Base-by-base conservation (phyloP, 768 basidiomycete genomes). In the Termitomyces sp. region DNA sequence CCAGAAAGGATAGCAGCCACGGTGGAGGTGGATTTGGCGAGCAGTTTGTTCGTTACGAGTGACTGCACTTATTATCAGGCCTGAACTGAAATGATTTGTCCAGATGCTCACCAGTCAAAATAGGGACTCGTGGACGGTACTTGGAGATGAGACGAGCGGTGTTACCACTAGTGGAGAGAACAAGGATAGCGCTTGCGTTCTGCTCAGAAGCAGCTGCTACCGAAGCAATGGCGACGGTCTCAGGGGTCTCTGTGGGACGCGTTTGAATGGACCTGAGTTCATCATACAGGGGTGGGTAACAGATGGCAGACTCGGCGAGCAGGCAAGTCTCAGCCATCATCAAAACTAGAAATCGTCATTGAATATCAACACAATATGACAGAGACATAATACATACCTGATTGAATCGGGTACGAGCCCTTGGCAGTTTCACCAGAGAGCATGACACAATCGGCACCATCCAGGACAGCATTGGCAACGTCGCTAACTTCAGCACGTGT, bases 301-400 rank as follows among this genome's bases (percentile, higher is more conserved):
- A 95, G 74, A 96, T 93, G 36, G 96, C 89, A 49, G 89, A 84
- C 76, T 99, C 97, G 58, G 97, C 96, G 63, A 99, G 88, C 68
- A 94, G 82, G 72, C 96, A 98, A 3, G 95, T 98, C 81, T 99
- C 97, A 54, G 96, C 97, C 97, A 99, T 99, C 96, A 98, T 96
- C 67, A 94, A 83, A 64, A 99, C 95, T 93, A 46, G 16, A 54
- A 12, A 18, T 36, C 0, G 30, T 3, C 18, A 11, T 37, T 33
- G 64, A 27, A 56, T 22, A 15, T 55, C 48, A 34, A 20, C 9
- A 31, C 6, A 31, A 6, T 4, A 18, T 33, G 24, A 39, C 33
- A 50, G 9, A 15, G 39, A 27, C 51, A 27, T 48, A 45, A 30
- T 11, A 73, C 86, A 33, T 69, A 89, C 93, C 94, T 54, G 97